phyloP scores from a whole-genome alignment of 441 rosid species.

The Gossypium trilobum region DNA sequence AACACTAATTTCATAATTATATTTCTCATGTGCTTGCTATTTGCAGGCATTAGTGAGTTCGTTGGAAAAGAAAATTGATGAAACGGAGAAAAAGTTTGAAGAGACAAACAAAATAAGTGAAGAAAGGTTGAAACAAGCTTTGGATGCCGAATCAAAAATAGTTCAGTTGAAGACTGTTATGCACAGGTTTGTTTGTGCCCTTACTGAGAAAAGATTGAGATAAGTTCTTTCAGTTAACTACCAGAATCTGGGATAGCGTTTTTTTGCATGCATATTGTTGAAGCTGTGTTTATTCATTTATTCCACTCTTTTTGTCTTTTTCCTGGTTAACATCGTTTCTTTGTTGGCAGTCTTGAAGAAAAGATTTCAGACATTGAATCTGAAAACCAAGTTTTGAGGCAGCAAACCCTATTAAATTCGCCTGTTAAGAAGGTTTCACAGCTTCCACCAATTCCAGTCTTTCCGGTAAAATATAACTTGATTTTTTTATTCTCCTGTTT shows the following conservation, averaged over 20 bases:
- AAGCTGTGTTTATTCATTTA: not conserved
- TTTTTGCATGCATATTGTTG: not conserved
- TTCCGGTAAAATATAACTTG: constrained; percentile 30
- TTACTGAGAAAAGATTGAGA: not conserved
- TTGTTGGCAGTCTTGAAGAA: constrained; percentile 75
- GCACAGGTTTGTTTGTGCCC: constrained; percentile 52
- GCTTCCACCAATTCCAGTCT: constrained; percentile 41
- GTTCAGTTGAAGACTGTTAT: constrained; percentile 76
- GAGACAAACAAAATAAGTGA: constrained; percentile 76
- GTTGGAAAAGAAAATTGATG: constrained; percentile 70
- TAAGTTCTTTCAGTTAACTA: not conserved
- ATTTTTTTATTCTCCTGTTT: not conserved
- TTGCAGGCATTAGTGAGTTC: constrained; percentile 69
- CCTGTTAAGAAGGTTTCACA: constrained; percentile 49
- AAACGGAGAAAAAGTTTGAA: constrained; percentile 76
- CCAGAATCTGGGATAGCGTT: not conserved
- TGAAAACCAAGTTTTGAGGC: constrained; percentile 71
- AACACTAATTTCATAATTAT: not conserved
- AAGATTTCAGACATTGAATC: constrained; percentile 76
- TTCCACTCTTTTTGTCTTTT: not conserved
- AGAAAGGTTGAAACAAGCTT: constrained; percentile 84
- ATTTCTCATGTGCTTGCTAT: constrained; percentile 11
- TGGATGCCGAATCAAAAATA: constrained; percentile 77
- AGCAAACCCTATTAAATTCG: constrained; percentile 47
- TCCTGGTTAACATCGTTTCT: constrained; percentile 13